Percentiles rank a stretch among this genome's conserved stretches.
phyloP scores from a whole-genome alignment of 495 filamentous ascomycete genomes.

The Penicillium verhagenii region DNA sequence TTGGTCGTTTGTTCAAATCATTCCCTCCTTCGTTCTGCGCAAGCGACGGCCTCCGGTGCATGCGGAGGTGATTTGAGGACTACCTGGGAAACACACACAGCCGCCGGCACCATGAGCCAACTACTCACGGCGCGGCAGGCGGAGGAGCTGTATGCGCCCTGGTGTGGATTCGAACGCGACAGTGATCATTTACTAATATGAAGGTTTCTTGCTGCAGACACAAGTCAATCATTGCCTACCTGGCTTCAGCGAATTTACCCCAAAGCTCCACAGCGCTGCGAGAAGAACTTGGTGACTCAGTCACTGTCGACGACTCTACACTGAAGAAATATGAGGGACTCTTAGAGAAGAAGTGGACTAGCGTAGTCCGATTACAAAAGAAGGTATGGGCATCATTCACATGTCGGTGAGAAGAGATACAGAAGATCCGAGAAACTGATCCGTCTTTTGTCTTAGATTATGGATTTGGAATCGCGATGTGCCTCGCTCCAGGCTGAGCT shows the following conservation, averaged over 20 bases:
- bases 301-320: slow-evolving; percentile 72
- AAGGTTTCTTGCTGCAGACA: slow-evolving; percentile 55
- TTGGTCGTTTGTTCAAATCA: not conserved
- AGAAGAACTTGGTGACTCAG: slow-evolving; percentile 38
- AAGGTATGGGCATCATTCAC: slow-evolving; percentile 54
- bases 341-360: slow-evolving; percentile 98
- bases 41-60: slow-evolving; percentile 15
- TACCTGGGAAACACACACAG: slow-evolving; percentile 23
- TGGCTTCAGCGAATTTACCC: slow-evolving; percentile 67
- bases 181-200: slow-evolving; percentile 10
- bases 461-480: slow-evolving; percentile 83
- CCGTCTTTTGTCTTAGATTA: slow-evolving; percentile 61
- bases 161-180: not conserved
- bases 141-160: slow-evolving; percentile 75
- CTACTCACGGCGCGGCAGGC: slow-evolving; percentile 78
- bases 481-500: slow-evolving; percentile 74
- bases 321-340: slow-evolving; percentile 59
- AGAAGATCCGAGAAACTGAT: not conserved
- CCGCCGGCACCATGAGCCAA: slow-evolving; percentile 60
- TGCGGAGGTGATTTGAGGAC: slow-evolving; percentile 22
- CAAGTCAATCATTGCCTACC: slow-evolving; percentile 87
- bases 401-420: not conserved
- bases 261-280: slow-evolving; percentile 64
- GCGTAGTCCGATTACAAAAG: slow-evolving; percentile 86
- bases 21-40: slow-evolving; percentile 1